Evolutionary conservation across 257 asterid species (phyloP).

Genomic region (Lithospermum erythrorhizon): DNA sequence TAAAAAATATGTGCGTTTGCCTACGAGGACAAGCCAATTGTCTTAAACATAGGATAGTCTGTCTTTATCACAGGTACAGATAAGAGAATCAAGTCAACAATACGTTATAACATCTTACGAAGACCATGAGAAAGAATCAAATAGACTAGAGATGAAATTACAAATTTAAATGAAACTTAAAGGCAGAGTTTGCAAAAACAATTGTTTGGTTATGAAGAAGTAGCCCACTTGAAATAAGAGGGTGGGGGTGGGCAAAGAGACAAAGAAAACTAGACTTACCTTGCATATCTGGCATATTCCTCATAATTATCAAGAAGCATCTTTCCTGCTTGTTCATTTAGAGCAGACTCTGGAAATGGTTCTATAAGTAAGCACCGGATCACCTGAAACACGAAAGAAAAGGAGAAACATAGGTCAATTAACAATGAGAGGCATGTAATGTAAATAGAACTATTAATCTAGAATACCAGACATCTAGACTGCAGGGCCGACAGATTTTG

Average conservation of each 20-base stretch:
- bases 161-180: background rate
- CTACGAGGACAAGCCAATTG: background rate
- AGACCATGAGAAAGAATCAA: too few relatives aligned
- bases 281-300: slow-evolving; percentile 83
- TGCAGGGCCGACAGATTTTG: background rate
- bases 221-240: background rate
- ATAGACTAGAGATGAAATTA: too few relatives aligned
- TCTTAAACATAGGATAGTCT: background rate
- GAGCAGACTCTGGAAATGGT: slow-evolving; percentile 98
- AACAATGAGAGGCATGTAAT: slow-evolving; percentile 3
- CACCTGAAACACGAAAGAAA: slow-evolving; percentile 35
- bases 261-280: slow-evolving; percentile 26
- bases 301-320: slow-evolving; percentile 87
- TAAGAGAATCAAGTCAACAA: background rate
- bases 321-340: slow-evolving; percentile 95
- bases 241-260: background rate
- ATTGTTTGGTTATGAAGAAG: background rate
- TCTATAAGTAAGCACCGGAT: slow-evolving; percentile 87
- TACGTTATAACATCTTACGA: background rate
- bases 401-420: background rate
- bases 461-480: background rate
- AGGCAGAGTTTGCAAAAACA: background rate
- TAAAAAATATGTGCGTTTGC: background rate
- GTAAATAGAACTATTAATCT: background rate
- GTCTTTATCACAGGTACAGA: too few relatives aligned